These are phyloP conservation scores for Tetraselmis striata DNA, from an alignment of 139 green algal genomes.

Conservation along the genomic window DNA sequence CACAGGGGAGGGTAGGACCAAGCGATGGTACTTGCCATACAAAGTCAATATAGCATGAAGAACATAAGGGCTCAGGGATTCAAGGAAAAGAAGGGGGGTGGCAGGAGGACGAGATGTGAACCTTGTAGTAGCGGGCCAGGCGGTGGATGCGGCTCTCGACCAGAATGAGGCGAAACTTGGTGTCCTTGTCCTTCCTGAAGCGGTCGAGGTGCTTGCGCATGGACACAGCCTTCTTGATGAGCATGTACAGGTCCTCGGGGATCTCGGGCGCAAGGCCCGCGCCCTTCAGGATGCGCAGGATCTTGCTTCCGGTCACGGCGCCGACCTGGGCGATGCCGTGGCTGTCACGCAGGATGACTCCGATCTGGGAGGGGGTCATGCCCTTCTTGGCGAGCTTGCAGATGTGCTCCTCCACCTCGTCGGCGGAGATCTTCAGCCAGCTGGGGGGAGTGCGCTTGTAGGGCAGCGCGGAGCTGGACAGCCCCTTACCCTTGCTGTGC, in stretches of 20 bases:
- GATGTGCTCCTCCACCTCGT: conserved; percentile 80
- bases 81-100: no score
- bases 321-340: conserved; percentile 86
- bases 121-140: conserved; percentile 98
- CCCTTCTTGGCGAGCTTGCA: conserved; percentile 98
- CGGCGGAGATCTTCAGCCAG: conserved; percentile 76
- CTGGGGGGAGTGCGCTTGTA: conserved; percentile 88
- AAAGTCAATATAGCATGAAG: no score
- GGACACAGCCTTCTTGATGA: conserved; percentile 99
- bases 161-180: conserved; percentile 81
- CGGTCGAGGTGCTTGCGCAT: conserved; percentile 98
- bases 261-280: conserved; percentile 88
- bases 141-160: conserved; percentile 97
- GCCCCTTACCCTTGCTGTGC: conserved; percentile 90
- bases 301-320: conserved; percentile 88
- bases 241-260: conserved; percentile 96
- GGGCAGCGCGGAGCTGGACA: conserved; percentile 82
- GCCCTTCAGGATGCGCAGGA: conserved; percentile 96
- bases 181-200: conserved; percentile 95
- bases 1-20: no score
- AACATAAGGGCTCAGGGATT: no score
- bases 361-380: conserved; percentile 94
- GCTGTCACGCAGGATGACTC: conserved; percentile 90
- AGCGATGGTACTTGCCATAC: no score
- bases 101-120: conserved; percentile 40